A percentile compares a stretch with the other conserved stretches of the same genome.
phyloP scores from a whole-genome alignment of 2,329 filamentous ascomycete genomes.

The Hypocreales sp. region DNA sequence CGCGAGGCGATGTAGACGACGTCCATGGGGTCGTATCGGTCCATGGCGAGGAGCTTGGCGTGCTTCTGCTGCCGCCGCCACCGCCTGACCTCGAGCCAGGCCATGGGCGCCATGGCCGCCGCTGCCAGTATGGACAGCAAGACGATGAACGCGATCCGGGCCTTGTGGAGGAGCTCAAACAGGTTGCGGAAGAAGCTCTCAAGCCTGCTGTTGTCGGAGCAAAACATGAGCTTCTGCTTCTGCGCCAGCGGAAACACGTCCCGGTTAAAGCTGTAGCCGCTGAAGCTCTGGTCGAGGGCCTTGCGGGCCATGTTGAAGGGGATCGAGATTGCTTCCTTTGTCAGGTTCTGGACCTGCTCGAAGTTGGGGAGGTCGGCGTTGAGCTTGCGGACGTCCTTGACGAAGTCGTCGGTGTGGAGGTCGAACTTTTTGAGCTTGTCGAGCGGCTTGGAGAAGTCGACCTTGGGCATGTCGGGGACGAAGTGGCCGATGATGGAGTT shows the following conservation, averaged over 20 bases:
- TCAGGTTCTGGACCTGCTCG: constrained; percentile 67
- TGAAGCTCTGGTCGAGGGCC: constrained; percentile 55
- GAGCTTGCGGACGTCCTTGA: constrained; percentile 53
- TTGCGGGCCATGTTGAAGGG: constrained; percentile 72
- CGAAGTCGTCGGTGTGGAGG: constrained; percentile 49
- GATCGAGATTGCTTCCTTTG: constrained; percentile 53
- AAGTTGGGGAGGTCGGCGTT: constrained; percentile 75
- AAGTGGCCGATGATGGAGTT: constrained; percentile 33
- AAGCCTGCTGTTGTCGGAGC: constrained; percentile 70
- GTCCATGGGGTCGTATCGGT: constrained; percentile 68
- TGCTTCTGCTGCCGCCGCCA: constrained; percentile 61
- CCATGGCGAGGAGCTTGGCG: constrained; percentile 46
- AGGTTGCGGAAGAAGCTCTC: constrained; percentile 69
- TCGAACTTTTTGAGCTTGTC: constrained; percentile 53
- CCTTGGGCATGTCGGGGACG: constrained; percentile 24
- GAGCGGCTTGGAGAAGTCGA: constrained; percentile 53
- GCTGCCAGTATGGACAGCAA: constrained; percentile 58
- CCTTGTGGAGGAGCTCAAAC: constrained; percentile 47
- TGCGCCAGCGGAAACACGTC: constrained; percentile 67
- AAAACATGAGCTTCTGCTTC: constrained; percentile 75
- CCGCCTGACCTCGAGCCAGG: constrained; percentile 61
- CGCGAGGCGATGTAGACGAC: constrained; percentile 77
- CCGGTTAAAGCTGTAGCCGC: constrained; percentile 63
- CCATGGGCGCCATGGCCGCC: constrained; percentile 63
- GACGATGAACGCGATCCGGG: constrained; percentile 62